phyloP scores from a whole-genome alignment of 148 eudicot genomes.

The Vaccinium myrtillus region DNA sequence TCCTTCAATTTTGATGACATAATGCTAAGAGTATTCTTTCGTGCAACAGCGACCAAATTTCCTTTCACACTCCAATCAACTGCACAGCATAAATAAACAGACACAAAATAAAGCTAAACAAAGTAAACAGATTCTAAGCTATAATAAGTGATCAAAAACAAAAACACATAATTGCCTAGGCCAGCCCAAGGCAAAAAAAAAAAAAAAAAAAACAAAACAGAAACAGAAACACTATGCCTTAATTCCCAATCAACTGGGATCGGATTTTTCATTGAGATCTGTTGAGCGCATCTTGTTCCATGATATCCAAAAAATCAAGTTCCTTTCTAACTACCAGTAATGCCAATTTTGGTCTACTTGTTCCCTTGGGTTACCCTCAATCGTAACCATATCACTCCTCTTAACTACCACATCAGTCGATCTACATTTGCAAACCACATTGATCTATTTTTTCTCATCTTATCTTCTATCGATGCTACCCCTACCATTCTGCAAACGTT shows the following conservation, averaged over 20 bases:
- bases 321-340: background rate
- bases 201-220: background rate
- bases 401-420: background rate
- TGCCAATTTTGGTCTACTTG: background rate
- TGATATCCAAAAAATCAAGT: background rate
- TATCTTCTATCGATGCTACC: background rate
- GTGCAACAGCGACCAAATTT: constrained; percentile 62
- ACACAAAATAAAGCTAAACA: background rate
- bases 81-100: constrained; percentile 19
- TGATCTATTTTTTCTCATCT: background rate
- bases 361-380: background rate
- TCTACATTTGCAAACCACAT: background rate
- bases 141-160: background rate
- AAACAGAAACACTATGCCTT: background rate
- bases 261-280: background rate
- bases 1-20: constrained; percentile 62
- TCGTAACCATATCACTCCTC: background rate
- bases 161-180: background rate
- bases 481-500: background rate
- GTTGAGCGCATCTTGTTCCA: background rate
- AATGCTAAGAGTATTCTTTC: constrained; percentile 53
- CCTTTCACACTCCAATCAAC: constrained; percentile 83
- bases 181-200: background rate
- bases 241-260: background rate
- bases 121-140: background rate